phyloP scores from a whole-genome alignment of 2,329 filamentous ascomycete genomes.

The Penicillium sp. region DNA sequence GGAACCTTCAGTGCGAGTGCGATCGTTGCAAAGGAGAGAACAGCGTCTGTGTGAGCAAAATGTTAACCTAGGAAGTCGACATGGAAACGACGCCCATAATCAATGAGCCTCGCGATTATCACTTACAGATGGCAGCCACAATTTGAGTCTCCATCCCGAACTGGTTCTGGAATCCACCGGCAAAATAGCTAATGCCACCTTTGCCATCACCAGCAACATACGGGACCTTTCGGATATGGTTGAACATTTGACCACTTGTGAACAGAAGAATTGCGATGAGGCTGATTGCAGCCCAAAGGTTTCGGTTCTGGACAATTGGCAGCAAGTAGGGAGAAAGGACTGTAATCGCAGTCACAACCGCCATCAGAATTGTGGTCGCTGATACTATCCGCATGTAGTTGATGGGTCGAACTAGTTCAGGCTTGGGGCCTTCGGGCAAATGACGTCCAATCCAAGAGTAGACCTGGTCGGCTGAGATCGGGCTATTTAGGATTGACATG shows the following conservation, averaged over 20 bases:
- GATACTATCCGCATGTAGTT: constrained; percentile 78
- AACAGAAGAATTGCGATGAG: constrained; percentile 88
- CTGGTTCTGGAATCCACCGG: constrained; percentile 87
- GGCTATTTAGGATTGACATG: constrained; percentile 47
- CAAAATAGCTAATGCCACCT: constrained; percentile 87
- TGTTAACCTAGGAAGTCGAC: constrained; percentile 12
- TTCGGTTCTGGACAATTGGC: constrained; percentile 82
- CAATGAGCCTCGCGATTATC: constrained; percentile 10
- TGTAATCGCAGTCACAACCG: constrained; percentile 63
- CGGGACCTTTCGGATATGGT: constrained; percentile 92
- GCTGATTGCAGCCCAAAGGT: constrained; percentile 87
- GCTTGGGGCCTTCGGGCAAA: constrained; percentile 73
- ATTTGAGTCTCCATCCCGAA: constrained; percentile 95
- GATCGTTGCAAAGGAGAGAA: constrained; percentile 86
- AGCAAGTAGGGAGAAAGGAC: constrained; percentile 75
- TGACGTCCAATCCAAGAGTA: constrained; percentile 76
- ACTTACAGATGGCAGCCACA: constrained; percentile 86
- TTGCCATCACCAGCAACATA: constrained; percentile 83
- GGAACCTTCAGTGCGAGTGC: constrained; percentile 89
- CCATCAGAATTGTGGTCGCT: constrained; percentile 66
- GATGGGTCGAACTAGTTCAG: constrained; percentile 74
- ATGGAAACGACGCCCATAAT: neutral
- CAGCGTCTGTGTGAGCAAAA: constrained; percentile 54
- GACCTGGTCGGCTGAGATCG: constrained; percentile 71
- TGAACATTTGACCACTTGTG: constrained; percentile 98